phyloP scores from a whole-genome alignment of 305 asterid genomes.

The Fraxinus latifolia region DNA sequence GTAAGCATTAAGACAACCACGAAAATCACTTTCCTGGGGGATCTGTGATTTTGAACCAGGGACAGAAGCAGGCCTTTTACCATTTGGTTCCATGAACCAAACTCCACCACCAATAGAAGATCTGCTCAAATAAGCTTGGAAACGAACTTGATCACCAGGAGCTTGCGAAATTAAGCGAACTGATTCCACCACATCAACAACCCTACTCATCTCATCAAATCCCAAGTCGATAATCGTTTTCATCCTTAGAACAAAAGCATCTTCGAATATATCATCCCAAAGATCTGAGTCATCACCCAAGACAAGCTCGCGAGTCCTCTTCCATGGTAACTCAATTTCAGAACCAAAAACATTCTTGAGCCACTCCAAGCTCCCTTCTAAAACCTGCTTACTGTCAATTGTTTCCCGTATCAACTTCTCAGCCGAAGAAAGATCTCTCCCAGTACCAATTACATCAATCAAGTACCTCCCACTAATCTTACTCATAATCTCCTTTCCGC shows the following conservation, averaged over 20 bases:
- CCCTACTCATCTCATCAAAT: slow-evolving; percentile 64
- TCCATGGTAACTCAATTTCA: slow-evolving; percentile 96
- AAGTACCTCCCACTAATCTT: slow-evolving; percentile 65
- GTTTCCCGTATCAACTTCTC: slow-evolving; percentile 89
- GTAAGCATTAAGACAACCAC: slow-evolving; percentile 70
- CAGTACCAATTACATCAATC: slow-evolving; percentile 79
- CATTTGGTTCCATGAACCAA: slow-evolving; percentile 81
- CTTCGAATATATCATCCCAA: slow-evolving; percentile 95
- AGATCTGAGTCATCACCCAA: slow-evolving; percentile 91
- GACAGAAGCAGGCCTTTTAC: slow-evolving; percentile 44
- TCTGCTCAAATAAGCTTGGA: slow-evolving; percentile 54
- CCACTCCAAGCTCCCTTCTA: slow-evolving; percentile 98
- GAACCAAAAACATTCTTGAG: slow-evolving; percentile 96
- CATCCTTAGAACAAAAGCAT: slow-evolving; percentile 92
- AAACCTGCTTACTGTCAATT: slow-evolving; percentile 80
- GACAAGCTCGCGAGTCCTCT: slow-evolving; percentile 87
- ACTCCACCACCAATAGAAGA: slow-evolving; percentile 69
- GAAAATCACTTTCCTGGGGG: slow-evolving; percentile 62
- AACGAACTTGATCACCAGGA: slow-evolving; percentile 51
- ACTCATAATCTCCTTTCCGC: slow-evolving; percentile 86
- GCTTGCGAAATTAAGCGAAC: slow-evolving; percentile 51
- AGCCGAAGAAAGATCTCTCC: slow-evolving; percentile 83
- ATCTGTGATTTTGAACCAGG: slow-evolving; percentile 55
- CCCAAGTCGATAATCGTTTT: slow-evolving; percentile 64
- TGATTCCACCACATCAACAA: slow-evolving; percentile 64